Percentiles rank a stretch among this genome's conserved stretches.
Conservation (phyloP, 805 yeast genomes). For the Ogataea saltuana region DNA sequence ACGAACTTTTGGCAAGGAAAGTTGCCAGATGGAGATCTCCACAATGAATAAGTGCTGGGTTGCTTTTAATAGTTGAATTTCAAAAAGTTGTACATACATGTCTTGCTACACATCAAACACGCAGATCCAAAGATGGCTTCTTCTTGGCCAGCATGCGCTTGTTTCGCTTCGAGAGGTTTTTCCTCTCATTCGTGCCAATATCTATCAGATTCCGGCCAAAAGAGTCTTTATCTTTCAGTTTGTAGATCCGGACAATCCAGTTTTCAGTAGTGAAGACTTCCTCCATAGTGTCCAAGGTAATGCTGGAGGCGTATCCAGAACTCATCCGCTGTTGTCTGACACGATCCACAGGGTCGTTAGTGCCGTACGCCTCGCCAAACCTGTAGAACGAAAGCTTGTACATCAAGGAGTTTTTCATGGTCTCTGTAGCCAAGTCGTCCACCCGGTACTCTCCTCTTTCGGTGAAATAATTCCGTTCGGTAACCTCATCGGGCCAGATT, state of each 20-base stretch:
- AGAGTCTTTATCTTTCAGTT: slow-evolving; percentile 84
- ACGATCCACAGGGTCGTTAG: slow-evolving; percentile 71
- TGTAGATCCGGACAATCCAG: slow-evolving; percentile 94
- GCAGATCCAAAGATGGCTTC: slow-evolving; percentile 34
- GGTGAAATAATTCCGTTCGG: slow-evolving; percentile 82
- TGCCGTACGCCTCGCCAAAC: slow-evolving; percentile 69
- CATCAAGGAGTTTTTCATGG: slow-evolving; percentile 89
- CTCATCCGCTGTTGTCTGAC: slow-evolving; percentile 74
- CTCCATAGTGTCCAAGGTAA: slow-evolving; percentile 76
- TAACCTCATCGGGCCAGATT: slow-evolving; percentile 98
- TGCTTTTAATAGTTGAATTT: too few relatives aligned
- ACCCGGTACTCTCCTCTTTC: slow-evolving; percentile 85
- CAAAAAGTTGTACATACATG: neutral
- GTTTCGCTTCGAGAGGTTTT: slow-evolving; percentile 25
- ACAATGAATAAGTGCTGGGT: neutral
- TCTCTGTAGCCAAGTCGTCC: slow-evolving; percentile 74
- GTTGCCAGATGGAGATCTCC: slow-evolving; percentile 13
- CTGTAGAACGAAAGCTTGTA: slow-evolving; percentile 93
- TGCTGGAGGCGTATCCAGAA: slow-evolving; percentile 33
- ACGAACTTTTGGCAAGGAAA: slow-evolving; percentile 49
- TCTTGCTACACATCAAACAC: slow-evolving; percentile 27
- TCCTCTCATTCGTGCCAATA: slow-evolving; percentile 55
- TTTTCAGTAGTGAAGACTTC: slow-evolving; percentile 95
- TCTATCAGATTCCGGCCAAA: slow-evolving; percentile 75
- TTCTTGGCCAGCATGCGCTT: slow-evolving; percentile 30